Base-by-base conservation (phyloP, 129 eudicot genomes). In the Chrysanthemum lavandulifolium region DNA sequence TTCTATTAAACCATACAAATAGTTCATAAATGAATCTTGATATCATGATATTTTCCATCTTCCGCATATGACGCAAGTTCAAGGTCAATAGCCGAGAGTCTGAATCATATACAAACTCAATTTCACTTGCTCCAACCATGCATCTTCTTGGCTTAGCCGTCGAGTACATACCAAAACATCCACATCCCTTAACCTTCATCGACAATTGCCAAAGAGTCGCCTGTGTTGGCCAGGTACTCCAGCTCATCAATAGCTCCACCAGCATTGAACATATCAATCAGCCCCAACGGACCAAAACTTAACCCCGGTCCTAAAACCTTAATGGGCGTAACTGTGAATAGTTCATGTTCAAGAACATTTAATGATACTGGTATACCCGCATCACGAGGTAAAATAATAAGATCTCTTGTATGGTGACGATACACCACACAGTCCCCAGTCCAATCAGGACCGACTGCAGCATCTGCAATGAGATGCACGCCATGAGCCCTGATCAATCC, bases 211-310 rank as follows among this genome's bases (percentile, higher is more conserved):
- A 69, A 81, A 48, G 47, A 40, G 47, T 40, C 47, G 0, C 70
- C 74, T 13, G 72, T 75, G 53, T 78, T 77, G 6, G 78, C 57
- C 8, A 77, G 70, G 57, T 87, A 90, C 50, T 70, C 81, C 6
- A 90, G 78, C 45, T 71, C 91, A 15, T 85, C 87, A 52, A 90
- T 79, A 51, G 96, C 94, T 57, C 96, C 96, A 36, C 96, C 91
- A 14, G 81, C 86, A 54, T 90, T 90, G 77, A 68, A 87, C 96
- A 90, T 90, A 73, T 85, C 82, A 13, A 87, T 82, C 18, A 90
- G 96, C 69, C 96, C 96, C 9, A 90, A 65, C 6, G 96, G 96
- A 13, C 88, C 91, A 67, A 87, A 90, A 68, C 82, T 48, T 45
- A 81, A 55, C 33, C 89, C 96, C 1, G 81, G 73, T 14, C 85